Percentiles rank a stretch among this genome's conserved stretches.
phyloP scores from a whole-genome alignment of 345 rosid species.

The Populus deltoides region DNA sequence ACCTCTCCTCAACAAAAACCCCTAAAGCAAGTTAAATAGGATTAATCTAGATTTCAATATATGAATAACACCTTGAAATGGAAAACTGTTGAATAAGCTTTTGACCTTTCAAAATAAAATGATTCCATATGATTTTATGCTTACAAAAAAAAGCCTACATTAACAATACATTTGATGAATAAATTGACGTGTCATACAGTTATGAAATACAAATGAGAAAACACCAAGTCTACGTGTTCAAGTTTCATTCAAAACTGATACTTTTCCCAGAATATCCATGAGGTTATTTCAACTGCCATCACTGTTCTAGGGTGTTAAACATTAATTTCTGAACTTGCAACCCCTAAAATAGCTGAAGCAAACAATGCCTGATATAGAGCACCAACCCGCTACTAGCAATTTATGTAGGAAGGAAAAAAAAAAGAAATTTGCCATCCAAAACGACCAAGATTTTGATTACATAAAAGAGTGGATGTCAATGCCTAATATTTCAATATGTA shows the following conservation, averaged over 20 bases:
- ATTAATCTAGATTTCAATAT: constrained; percentile 4
- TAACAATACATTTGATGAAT: neutral
- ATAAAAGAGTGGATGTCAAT: neutral
- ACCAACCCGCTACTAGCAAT: neutral
- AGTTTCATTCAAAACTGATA: neutral
- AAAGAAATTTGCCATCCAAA: neutral
- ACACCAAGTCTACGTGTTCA: neutral
- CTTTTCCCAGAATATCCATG: neutral
- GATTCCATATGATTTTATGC: no score
- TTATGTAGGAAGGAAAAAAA: neutral
- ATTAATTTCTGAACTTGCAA: neutral
- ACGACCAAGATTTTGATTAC: no score
- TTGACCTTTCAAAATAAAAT: no score
- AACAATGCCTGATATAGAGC: neutral
- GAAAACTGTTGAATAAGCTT: neutral
- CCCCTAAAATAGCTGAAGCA: neutral
- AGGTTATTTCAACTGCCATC: neutral
- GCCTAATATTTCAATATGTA: neutral
- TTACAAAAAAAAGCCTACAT: neutral
- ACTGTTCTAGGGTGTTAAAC: neutral
- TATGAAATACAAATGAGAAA: neutral
- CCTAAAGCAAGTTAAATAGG: constrained; percentile 40
- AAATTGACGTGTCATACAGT: no score
- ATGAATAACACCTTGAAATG: no score
- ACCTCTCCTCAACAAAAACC: constrained; percentile 78